phyloP scores from a whole-genome alignment of 768 basidiomycete species.

The Termitomyces eurrhizus region DNA sequence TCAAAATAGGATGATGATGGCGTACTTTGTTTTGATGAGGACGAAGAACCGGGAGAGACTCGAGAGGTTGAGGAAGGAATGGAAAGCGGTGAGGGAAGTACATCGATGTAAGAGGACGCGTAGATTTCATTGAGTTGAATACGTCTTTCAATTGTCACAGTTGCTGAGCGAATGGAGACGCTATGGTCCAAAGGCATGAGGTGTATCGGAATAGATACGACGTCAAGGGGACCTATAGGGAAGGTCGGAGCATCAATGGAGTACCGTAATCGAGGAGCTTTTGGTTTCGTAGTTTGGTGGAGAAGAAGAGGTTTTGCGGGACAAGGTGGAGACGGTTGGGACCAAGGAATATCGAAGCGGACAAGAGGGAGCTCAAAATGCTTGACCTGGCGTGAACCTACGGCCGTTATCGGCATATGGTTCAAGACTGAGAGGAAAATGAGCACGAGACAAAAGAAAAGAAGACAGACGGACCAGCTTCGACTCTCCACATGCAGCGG shows the following conservation, averaged over 20 bases:
- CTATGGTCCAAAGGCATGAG: conserved; percentile 57
- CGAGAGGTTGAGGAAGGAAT: conserved; percentile 16
- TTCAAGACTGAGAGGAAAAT: conserved; percentile 49
- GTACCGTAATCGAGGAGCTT: conserved; percentile 58
- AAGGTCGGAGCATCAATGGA: conserved; percentile 48
- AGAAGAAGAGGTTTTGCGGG: conserved; percentile 34
- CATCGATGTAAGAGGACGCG: conserved; percentile 17
- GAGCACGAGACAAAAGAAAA: conserved; percentile 14
- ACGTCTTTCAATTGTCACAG: conserved; percentile 66
- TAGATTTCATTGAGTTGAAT: conserved; percentile 51
- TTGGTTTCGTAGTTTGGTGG: conserved; percentile 48
- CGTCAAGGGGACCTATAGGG: conserved; percentile 70
- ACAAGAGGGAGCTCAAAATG: conserved; percentile 71
- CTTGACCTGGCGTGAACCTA: conserved; percentile 66
- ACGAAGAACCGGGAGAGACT: conserved; percentile 24
- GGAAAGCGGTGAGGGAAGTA: conserved; percentile 20
- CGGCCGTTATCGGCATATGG: conserved; percentile 59
- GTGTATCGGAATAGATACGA: conserved; percentile 61
- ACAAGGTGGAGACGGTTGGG: conserved; percentile 31
- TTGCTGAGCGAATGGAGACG: conserved; percentile 58
- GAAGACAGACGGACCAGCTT: conserved; percentile 56
- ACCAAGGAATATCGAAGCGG: conserved; percentile 59
- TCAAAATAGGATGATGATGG: conserved; percentile 23
- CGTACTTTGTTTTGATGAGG: conserved; percentile 29
- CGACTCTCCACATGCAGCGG: conserved; percentile 77